Evolutionary conservation across 164 flowering plant genomes (phyloP).

Genomic region (Liquidambar formosana): DNA sequence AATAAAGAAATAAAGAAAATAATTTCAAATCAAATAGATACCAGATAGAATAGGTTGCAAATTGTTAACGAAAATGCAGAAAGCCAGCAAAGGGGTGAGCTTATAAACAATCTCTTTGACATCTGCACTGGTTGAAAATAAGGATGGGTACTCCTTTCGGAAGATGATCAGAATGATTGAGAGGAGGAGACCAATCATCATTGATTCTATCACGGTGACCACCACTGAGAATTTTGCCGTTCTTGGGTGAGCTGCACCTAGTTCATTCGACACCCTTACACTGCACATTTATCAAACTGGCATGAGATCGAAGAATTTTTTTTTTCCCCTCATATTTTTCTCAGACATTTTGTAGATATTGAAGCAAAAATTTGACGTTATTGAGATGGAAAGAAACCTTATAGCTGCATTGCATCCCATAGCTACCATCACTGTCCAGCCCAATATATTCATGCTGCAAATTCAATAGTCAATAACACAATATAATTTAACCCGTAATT

Average conservation of each 20-base stretch:
- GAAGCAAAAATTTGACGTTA: too few relatives aligned
- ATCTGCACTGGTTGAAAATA: slow-evolving; percentile 38
- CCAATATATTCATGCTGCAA: slow-evolving; percentile 69
- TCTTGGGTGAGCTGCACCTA: slow-evolving; percentile 72
- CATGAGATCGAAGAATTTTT: too few relatives aligned
- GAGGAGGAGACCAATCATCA: slow-evolving; percentile 39
- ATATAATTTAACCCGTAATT: too few relatives aligned
- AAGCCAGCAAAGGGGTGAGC: slow-evolving; percentile 53
- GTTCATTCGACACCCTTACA: slow-evolving; percentile 76
- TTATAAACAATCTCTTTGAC: slow-evolving; percentile 39
- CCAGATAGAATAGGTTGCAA: slow-evolving; percentile 70
- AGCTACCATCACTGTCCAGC: slow-evolving; percentile 75
- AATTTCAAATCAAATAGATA: slow-evolving; percentile 14
- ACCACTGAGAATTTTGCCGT: slow-evolving; percentile 61
- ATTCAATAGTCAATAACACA: not conserved
- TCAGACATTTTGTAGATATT: too few relatives aligned
- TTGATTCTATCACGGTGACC: slow-evolving; percentile 46
- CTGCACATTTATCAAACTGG: slow-evolving; percentile 34
- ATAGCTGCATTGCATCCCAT: slow-evolving; percentile 76
- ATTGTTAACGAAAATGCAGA: slow-evolving; percentile 50
- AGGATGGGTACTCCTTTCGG: slow-evolving; percentile 36
- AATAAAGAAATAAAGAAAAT: not conserved
- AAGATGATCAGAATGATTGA: slow-evolving; percentile 32
- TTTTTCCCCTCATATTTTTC: too few relatives aligned
- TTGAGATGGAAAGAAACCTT: slow-evolving; percentile 42